A percentile compares a stretch with the other conserved stretches of the same genome.
These are phyloP conservation scores for Cystofilobasidium ferigula DNA, from an alignment of 768 basidiomycete species.

Conservation along the genomic window DNA sequence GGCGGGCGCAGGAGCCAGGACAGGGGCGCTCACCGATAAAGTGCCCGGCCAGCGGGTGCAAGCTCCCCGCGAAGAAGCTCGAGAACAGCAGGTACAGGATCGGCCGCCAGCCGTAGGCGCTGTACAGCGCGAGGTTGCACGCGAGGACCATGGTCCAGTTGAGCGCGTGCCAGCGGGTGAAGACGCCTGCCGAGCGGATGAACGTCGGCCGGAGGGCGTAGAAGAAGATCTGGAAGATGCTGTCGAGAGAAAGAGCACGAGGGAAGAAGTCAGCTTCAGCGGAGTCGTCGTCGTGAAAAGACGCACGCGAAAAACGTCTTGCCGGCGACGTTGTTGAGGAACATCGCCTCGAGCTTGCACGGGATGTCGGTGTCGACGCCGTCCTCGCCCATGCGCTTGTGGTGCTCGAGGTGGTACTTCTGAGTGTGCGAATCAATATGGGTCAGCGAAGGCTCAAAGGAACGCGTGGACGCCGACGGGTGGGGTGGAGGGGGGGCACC, in stretches of 20 bases:
- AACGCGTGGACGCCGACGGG: no score
- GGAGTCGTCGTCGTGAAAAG: background rate
- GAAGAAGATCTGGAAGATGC: slow-evolving; percentile 95
- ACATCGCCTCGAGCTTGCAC: slow-evolving; percentile 67
- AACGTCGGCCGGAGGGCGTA: slow-evolving; percentile 93
- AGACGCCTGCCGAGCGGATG: slow-evolving; percentile 60
- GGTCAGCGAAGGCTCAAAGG: no score
- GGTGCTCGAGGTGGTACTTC: slow-evolving; percentile 92
- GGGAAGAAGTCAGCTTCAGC: background rate
- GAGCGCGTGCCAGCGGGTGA: slow-evolving; percentile 72
- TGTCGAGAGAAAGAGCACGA: slow-evolving; percentile 34
- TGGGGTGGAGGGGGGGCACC: slow-evolving; percentile 39
- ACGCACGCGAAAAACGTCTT: slow-evolving; percentile 95
- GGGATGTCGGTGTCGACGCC: slow-evolving; percentile 94
- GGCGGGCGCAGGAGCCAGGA: background rate
- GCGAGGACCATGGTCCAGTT: slow-evolving; percentile 60
- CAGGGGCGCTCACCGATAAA: slow-evolving; percentile 92
- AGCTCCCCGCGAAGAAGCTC: slow-evolving; percentile 85
- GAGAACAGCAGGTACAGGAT: slow-evolving; percentile 24
- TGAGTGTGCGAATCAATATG: no score
- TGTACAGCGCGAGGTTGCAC: slow-evolving; percentile 57
- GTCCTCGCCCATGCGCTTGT: slow-evolving; percentile 90
- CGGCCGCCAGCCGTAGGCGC: slow-evolving; percentile 22
- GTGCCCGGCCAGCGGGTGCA: slow-evolving; percentile 92
- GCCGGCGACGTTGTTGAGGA: slow-evolving; percentile 87